Evolutionary conservation across 306 rosid species (phyloP).

Genomic region (Ziziphus jujuba): DNA sequence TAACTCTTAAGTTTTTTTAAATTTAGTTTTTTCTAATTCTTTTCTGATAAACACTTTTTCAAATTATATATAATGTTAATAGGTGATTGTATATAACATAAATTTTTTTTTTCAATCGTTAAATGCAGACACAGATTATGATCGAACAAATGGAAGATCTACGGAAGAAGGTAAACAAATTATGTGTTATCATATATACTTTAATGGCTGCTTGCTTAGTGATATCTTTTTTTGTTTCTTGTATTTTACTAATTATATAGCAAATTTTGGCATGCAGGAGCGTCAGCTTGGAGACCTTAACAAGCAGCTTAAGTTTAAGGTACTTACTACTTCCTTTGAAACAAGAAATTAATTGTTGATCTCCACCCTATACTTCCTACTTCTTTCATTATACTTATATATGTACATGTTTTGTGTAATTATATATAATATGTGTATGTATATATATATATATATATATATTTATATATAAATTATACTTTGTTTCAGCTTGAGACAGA

Average conservation of each 20-base stretch:
- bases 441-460: not conserved
- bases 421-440: not conserved
- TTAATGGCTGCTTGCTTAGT: not conserved
- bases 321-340: slow-evolving; percentile 12
- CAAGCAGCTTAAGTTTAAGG: slow-evolving; percentile 73
- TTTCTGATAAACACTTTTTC: too few species aligned
- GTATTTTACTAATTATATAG: too few species aligned
- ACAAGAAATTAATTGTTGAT: not conserved
- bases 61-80: too few species aligned
- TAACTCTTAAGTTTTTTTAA: too few species aligned
- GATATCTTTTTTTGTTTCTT: not conserved
- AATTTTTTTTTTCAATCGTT: not conserved
- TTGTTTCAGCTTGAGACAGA: slow-evolving; percentile 65
- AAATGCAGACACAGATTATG: slow-evolving; percentile 75
- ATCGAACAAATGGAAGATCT: slow-evolving; percentile 80
- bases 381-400: not conserved
- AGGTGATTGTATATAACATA: too few species aligned
- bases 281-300: slow-evolving; percentile 74
- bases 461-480: too few species aligned
- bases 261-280: slow-evolving; percentile 42
- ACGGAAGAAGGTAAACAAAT: slow-evolving; percentile 47
- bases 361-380: not conserved
- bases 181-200: slow-evolving; percentile 10
- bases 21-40: too few species aligned
- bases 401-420: too few species aligned